Evolutionary conservation across 1,139 yeast genomes (phyloP), one percentile per base, ranked within the genome.

Genomic region (Magnusiomyces tetraspermus): DNA sequence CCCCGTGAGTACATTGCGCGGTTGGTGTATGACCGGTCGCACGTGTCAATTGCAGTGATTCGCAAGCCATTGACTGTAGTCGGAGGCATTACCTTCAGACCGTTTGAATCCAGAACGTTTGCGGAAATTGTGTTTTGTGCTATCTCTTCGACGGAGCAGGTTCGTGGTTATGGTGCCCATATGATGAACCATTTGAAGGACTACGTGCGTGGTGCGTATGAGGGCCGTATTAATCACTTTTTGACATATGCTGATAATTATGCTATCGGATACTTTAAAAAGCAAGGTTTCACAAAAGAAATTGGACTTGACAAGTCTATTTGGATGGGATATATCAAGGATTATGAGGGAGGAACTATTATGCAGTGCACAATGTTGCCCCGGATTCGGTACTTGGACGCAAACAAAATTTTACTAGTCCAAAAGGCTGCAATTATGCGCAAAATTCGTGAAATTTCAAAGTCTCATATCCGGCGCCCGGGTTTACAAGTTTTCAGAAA

Each of bases 51-150:
- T 79, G 98, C 98, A 0, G 96, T 94, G 52, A 92, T 92, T 21
- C 76, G 96, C 57, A 87, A 86, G 61, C 97, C 97, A 13, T 70
- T 92, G 60, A 87, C 95, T 0, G 98, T 92, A 30, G 97, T 92
- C 1, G 99, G 99, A 41, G 99, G 99, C 2, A 90, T 92, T 52
- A 94, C 99, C 0, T 90, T 87, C 65, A 76, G 97, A 55, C 98
- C 99, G 1, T 92, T 92, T 69, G 86, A 88, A 63, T 80, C 82
- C 53, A 78, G 96, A 56, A 84, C 80, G 62, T 94, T 92, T 75
- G 99, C 98, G 0, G 99, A 92, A 69, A 92, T 92, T 71, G 99
- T 94, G 24, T 92, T 92, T 64, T 92, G 97, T 76, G 99, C 99
- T 28, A 92, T 92, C 54, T 85, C 95, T 43, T 88, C 97, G 2